Evolutionary conservation across 345 rosid species (phyloP), one percentile per base, ranked within the genome.

Genomic region (Theobroma cacao): DNA sequence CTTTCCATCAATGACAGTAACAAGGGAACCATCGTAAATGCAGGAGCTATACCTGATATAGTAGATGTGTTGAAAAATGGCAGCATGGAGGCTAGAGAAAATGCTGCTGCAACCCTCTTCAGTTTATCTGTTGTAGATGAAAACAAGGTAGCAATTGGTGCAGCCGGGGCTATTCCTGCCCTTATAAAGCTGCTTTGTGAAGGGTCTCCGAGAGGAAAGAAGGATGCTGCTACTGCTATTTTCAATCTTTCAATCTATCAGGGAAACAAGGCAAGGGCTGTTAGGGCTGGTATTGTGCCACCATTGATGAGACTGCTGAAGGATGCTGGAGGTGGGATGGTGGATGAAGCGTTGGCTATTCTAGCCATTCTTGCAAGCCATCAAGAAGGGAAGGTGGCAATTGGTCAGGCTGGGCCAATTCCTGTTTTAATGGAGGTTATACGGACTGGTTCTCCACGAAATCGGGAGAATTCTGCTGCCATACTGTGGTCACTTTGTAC

Each of bases 81-180:
- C 74, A 94, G 99, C 88, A 94, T 94, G 97, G 98, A 94, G 81
- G 99, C 99, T 41, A 89, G 98, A 84, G 99, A 96, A 86, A 96
- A 96, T 75, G 99, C 98, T 20, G 99, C 98, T 1, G 98, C 98
- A 11, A 94, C 98, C 12, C 98, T 96, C 61, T 96, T 96, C 83
- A 96, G 98, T 83, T 86, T 94, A 81, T 96, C 99, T 7, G 97
- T 96, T 59, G 28, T 96, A n/a, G 99, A 96, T 74, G 98, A 94
- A 81, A 96, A 94, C 84, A 96, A 96, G 87, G 98, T 96, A 65
- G 89, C 97, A 0, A 96, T 92, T 69, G 98, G 99, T 66, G 97
- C 94, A 59, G 98, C 98, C 7, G 99, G 97, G 52, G 99, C 99
- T 3, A 84, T 96, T 83, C 95, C 98, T 9, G 98, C 97, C 13